These are phyloP conservation scores for Mallotus repandus DNA, from an alignment of 441 rosid genomes.

Conservation along the genomic window DNA sequence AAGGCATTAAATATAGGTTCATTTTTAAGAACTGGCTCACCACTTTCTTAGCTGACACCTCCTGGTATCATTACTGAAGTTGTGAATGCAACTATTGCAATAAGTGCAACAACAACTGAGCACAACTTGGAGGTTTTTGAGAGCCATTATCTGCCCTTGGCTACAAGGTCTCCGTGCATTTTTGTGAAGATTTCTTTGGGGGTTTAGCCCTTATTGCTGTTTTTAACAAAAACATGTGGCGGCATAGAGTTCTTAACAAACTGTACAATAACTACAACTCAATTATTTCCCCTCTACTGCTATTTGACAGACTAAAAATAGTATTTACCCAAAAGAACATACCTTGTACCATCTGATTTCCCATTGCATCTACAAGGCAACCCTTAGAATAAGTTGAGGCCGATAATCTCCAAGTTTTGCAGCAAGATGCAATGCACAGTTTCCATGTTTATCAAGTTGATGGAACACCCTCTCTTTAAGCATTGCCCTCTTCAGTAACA, in stretches of 20 bases:
- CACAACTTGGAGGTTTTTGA: constrained; percentile 43
- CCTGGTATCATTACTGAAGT: constrained; percentile 48
- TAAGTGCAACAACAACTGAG: constrained; percentile 51
- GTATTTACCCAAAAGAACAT: neutral
- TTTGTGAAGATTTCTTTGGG: constrained; percentile 37
- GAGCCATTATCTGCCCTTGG: constrained; percentile 46
- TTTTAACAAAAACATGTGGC: constrained; percentile 30
- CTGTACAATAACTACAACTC: constrained; percentile 23
- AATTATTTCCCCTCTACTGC: no score
- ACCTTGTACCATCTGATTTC: constrained; percentile 52
- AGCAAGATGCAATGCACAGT: constrained; percentile 49
- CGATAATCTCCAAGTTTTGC: constrained; percentile 32
- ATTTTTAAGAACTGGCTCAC: constrained; percentile 34
- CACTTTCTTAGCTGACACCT: constrained; percentile 24
- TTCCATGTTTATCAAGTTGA: constrained; percentile 34
- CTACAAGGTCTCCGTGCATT: constrained; percentile 35
- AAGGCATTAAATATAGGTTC: constrained; percentile 42
- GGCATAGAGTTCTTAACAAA: constrained; percentile 46
- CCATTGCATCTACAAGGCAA: constrained; percentile 56
- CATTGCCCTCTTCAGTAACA: constrained; percentile 20
- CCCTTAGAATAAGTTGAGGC: constrained; percentile 43
- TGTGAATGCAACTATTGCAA: constrained; percentile 54
- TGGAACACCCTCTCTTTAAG: constrained; percentile 32
- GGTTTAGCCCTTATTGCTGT: constrained; percentile 30
- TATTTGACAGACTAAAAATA: no score